Conservation (phyloP, 768 basidiomycete genomes). For the Dioszegia aurantiaca region DNA sequence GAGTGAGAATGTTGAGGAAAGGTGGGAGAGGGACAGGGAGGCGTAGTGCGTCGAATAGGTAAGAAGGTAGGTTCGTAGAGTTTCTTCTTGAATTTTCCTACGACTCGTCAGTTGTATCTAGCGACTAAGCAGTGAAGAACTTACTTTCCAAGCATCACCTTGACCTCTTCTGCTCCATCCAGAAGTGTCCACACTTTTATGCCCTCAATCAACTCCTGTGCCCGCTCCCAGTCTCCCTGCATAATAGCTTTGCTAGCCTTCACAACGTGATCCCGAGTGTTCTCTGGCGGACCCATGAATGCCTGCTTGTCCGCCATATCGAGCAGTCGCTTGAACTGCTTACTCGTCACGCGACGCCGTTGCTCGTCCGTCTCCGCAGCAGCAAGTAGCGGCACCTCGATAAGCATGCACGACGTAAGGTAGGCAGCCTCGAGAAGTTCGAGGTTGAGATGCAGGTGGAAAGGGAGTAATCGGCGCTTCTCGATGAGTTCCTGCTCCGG, state of each 20-base stretch:
- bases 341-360: conserved; percentile 89
- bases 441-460: conserved; percentile 99
- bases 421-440: conserved; percentile 96
- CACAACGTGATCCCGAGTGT: conserved; percentile 97
- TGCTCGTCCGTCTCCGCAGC: conserved; percentile 91
- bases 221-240: conserved; percentile 94
- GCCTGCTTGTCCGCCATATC: conserved; percentile 97
- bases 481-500: conserved; percentile 98
- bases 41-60: conserved; percentile 94
- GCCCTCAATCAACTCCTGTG: conserved; percentile 84
- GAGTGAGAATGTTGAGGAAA: conserved; percentile 83
- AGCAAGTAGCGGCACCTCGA: conserved; percentile 92
- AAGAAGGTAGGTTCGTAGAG: conserved; percentile 92
- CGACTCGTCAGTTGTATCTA: conserved; percentile 12
- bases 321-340: conserved; percentile 88
- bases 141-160: conserved; percentile 91
- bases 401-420: conserved; percentile 96
- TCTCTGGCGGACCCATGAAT: conserved; percentile 97
- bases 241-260: conserved; percentile 96
- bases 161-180: conserved; percentile 80
- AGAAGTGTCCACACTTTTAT: conserved; percentile 98
- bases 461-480: conserved; percentile 90
- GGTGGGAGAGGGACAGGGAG: conserved; percentile 79
- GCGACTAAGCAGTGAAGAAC: conserved; percentile 16
- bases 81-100: conserved; percentile 97